Conservation (phyloP, 345 rosid species). For the Linum lewisii region DNA sequence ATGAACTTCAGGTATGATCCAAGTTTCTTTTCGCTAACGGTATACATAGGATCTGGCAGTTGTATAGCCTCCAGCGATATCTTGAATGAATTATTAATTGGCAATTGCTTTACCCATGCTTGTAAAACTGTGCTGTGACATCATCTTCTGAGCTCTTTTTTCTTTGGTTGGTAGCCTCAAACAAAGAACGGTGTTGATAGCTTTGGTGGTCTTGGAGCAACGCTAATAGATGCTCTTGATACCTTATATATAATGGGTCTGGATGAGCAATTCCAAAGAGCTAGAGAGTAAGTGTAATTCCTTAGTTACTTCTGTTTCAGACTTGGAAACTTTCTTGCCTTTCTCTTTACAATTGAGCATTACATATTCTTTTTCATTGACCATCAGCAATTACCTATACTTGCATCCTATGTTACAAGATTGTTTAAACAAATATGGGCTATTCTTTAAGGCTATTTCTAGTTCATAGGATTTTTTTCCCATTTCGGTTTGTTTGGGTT, state of each 20-base stretch:
- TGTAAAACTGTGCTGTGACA: neutral
- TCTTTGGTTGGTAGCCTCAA: constrained; percentile 48
- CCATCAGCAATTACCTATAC: too few species aligned
- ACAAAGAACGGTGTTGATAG: constrained; percentile 76
- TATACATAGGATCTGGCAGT: neutral
- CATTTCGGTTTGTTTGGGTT: too few species aligned
- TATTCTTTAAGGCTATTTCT: too few species aligned
- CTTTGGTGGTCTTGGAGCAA: constrained; percentile 99
- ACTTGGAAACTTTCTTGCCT: too few species aligned
- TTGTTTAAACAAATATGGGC: too few species aligned
- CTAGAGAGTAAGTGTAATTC: constrained; percentile 71
- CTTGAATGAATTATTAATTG: neutral
- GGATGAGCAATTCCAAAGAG: constrained; percentile 70
- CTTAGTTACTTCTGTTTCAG: neutral
- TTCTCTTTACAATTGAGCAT: too few species aligned
- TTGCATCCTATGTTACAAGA: too few species aligned
- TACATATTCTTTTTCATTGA: too few species aligned
- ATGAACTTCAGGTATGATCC: constrained; percentile 75
- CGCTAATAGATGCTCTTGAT: constrained; percentile 76
- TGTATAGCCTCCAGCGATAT: neutral
- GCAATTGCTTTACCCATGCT: neutral
- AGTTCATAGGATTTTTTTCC: too few species aligned
- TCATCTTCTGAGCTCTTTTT: constrained; percentile 10
- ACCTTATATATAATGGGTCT: constrained; percentile 92
- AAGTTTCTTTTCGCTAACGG: neutral